Evolutionary conservation across 164 flowering plant species (phyloP), one percentile per base, ranked within the genome.

Genomic region (Brasenia schreberi): DNA sequence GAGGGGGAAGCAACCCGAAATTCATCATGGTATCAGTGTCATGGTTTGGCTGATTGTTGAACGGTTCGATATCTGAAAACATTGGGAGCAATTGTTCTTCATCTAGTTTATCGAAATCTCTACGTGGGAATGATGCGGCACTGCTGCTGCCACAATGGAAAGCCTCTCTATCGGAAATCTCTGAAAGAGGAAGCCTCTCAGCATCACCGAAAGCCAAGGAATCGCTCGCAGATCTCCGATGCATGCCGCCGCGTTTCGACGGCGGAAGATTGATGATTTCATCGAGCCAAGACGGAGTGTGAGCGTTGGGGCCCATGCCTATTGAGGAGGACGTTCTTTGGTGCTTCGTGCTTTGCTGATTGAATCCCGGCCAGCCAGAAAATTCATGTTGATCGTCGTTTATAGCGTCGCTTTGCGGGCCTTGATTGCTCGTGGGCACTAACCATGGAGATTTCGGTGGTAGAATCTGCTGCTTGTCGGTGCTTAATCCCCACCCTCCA

Each of bases 41-140:
- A 18, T 23, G 27, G 27, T 23, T 6, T 60, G 11, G 63, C 27
- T 60, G 63, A 6, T 60, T 60, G 19, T 60, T 11, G 27, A 60
- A 60, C n/a, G 63, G 63, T n/a, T 60, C 63, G 10, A 60, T 60
- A n/a, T 60, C 63, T 0, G 19, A 11, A 18, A 87, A 90, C 94
- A 90, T 88, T 10, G 89, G 84, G 83, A 86, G 68, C 73, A 90
- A 76, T 65, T 86, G 27, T 23, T 23, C 27, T 0, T 23, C 27
- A 23, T 23, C 27, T 23, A 23, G 27, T 23, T 23, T 23, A 23
- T 23, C 27, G 27, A 23, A 23, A 23, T 23, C 27, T 23, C 27
- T 23, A 2, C 27, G 27, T 23, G 27, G 27, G 27, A 23, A 0
- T 23, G 27, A 23, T 23, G 27, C 27, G 27, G 27, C 27, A 23